Evolutionary conservation across 208 protist species (phyloP).

Genomic region (Trypanosoma platydactyli): DNA sequence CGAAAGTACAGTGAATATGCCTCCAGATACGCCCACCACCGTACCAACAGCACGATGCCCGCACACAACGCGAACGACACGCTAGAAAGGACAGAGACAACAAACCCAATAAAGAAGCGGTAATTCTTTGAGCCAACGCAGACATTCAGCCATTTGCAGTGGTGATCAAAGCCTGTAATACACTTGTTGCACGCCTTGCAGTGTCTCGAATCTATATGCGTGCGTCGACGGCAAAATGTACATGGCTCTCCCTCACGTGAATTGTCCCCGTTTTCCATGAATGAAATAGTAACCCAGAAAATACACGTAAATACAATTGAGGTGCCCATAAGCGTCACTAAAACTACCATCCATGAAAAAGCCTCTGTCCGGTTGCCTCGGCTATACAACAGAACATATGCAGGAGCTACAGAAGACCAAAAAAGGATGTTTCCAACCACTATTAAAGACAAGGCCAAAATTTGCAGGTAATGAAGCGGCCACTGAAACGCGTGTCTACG

Average conservation of each 20-base stretch:
- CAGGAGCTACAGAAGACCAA: conserved; percentile 42
- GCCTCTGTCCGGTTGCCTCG: conserved; percentile 28
- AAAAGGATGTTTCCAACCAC: conserved; percentile 45
- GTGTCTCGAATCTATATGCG: conserved; percentile 66
- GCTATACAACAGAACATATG: conserved; percentile 44
- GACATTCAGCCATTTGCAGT: conserved; percentile 93
- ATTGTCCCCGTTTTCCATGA: conserved; percentile 61
- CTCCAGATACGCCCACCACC: conserved; percentile 60
- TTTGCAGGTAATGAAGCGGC: conserved; percentile 67
- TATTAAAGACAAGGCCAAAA: conserved; percentile 50
- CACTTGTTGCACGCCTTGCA: conserved; percentile 92
- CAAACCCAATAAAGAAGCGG: conserved; percentile 62
- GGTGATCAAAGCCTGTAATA: conserved; percentile 87
- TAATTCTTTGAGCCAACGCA: conserved; percentile 88
- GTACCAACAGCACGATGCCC: conserved; percentile 41
- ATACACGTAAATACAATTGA: conserved; percentile 28
- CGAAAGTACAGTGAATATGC: conserved; percentile 58
- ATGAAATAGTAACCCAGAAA: conserved; percentile 45
- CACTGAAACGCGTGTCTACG: conserved; percentile 65
- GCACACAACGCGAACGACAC: conserved; percentile 30
- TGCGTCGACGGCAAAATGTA: conserved; percentile 61
- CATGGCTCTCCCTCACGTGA: conserved; percentile 59
- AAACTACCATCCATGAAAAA: conserved; percentile 52
- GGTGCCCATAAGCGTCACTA: conserved; percentile 23
- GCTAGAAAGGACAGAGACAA: conserved; percentile 29